Evolutionary conservation across 2,329 filamentous ascomycete species (phyloP).

Genomic region (Clarireedia paspali): DNA sequence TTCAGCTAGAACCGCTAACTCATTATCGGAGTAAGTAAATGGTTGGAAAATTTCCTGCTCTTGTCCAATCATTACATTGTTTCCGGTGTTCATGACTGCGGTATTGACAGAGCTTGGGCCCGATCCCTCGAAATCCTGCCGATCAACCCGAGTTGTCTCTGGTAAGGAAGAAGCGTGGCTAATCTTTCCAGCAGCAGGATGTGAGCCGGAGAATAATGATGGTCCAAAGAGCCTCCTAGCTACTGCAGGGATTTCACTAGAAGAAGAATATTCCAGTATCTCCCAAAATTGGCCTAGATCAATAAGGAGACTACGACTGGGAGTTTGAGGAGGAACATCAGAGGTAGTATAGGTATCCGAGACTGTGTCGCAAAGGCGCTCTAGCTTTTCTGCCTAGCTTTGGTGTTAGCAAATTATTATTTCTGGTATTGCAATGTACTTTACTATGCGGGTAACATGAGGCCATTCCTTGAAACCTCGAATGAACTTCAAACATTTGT

Average conservation of each 20-base stretch:
- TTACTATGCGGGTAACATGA: constrained; percentile 37
- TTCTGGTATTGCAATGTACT: not conserved
- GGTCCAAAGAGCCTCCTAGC: constrained; percentile 35
- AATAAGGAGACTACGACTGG: constrained; percentile 33
- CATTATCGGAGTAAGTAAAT: constrained; percentile 31
- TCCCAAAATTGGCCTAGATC: constrained; percentile 41
- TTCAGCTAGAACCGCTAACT: constrained; percentile 38
- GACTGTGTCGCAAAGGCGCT: constrained; percentile 36
- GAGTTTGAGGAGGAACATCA: constrained; percentile 23
- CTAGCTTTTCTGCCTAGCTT: constrained; percentile 34
- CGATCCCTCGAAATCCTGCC: constrained; percentile 13
- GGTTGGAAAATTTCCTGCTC: constrained; percentile 2
- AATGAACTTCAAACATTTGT: constrained; percentile 38
- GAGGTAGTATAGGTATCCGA: constrained; percentile 34
- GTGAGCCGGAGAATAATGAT: constrained; percentile 30
- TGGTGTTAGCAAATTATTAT: not conserved
- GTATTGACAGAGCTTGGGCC: constrained; percentile 22
- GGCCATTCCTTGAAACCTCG: constrained; percentile 36
- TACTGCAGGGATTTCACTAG: constrained; percentile 30
- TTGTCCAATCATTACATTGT: constrained; percentile 12
- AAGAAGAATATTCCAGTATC: constrained; percentile 39
- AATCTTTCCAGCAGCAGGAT: constrained; percentile 30
- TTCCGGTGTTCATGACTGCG: constrained; percentile 1
- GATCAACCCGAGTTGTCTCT: constrained; percentile 34
- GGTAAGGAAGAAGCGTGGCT: constrained; percentile 37